These are phyloP conservation scores for Tephrocybe sp. DNA, from an alignment of 768 basidiomycete species.

Conservation along the genomic window DNA sequence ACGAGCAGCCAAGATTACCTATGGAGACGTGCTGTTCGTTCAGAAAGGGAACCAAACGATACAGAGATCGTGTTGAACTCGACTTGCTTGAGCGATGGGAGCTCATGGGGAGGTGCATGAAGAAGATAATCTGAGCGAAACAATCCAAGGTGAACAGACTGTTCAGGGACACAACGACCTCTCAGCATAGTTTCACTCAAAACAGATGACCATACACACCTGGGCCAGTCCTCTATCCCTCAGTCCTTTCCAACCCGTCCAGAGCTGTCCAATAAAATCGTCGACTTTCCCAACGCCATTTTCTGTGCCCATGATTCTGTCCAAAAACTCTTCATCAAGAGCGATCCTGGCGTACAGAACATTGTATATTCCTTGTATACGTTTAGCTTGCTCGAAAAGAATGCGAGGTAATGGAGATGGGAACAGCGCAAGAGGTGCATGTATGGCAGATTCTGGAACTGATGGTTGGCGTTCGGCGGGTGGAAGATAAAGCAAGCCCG, in stretches of 20 bases:
- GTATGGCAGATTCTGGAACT: slow-evolving; percentile 70
- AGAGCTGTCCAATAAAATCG: slow-evolving; percentile 81
- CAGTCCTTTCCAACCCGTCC: slow-evolving; percentile 81
- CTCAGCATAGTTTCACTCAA: not conserved
- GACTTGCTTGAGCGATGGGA: slow-evolving; percentile 77
- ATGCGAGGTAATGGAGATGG: slow-evolving; percentile 82
- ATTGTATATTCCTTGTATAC: slow-evolving; percentile 79
- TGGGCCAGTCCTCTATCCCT: slow-evolving; percentile 57
- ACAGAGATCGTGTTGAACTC: slow-evolving; percentile 98
- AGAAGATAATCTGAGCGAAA: slow-evolving; percentile 95
- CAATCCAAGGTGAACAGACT: slow-evolving; percentile 86
- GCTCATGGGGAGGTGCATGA: slow-evolving; percentile 45
- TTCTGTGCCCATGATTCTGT: slow-evolving; percentile 78
- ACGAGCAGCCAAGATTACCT: slow-evolving; percentile 40
- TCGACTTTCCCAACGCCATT: slow-evolving; percentile 80
- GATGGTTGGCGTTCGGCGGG: slow-evolving; percentile 43
- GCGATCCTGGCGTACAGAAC: slow-evolving; percentile 82
- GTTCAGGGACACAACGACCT: not conserved
- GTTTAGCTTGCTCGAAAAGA: slow-evolving; percentile 62
- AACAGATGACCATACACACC: slow-evolving; percentile 23
- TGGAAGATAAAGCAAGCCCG: slow-evolving; percentile 83
- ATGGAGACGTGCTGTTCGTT: slow-evolving; percentile 69
- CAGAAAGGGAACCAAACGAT: slow-evolving; percentile 82
- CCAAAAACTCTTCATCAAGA: slow-evolving; percentile 75
- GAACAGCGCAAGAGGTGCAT: slow-evolving; percentile 86